phyloP scores from a whole-genome alignment of 495 filamentous ascomycete species.

The Lasiosphaeria miniovina region DNA sequence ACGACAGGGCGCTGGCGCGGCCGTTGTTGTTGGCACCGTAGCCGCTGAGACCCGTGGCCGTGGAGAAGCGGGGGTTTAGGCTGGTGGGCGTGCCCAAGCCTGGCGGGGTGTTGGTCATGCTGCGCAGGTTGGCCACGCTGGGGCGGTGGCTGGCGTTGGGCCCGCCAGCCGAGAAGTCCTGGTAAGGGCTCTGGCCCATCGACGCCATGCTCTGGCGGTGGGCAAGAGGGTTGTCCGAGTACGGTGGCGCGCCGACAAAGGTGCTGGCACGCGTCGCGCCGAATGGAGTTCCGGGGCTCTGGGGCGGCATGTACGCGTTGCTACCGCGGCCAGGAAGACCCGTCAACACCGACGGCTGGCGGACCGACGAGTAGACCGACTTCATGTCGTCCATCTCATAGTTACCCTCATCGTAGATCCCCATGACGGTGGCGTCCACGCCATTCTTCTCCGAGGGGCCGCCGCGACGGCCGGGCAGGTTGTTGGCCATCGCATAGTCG shows the following conservation, averaged over 20 bases:
- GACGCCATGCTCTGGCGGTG: slow-evolving; percentile 51
- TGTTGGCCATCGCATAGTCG: slow-evolving; percentile 89
- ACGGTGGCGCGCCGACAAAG: slow-evolving; percentile 33
- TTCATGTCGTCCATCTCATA: slow-evolving; percentile 99
- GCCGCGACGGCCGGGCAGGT: slow-evolving; percentile 87
- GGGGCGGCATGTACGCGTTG: slow-evolving; percentile 70
- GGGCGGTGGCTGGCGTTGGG: slow-evolving; percentile 10
- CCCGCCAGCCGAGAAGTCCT: slow-evolving; percentile 30
- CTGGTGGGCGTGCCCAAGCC: slow-evolving; percentile 28
- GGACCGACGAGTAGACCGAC: slow-evolving; percentile 90
- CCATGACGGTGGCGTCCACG: slow-evolving; percentile 36
- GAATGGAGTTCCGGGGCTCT: slow-evolving; percentile 66
- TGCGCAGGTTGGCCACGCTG: slow-evolving; percentile 32
- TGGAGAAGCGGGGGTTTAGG: slow-evolving; percentile 38
- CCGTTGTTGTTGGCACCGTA: slow-evolving; percentile 28
- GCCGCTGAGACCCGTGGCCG: slow-evolving; percentile 25
- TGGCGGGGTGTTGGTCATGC: slow-evolving; percentile 43
- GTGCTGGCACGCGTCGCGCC: slow-evolving; percentile 46
- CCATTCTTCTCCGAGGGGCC: slow-evolving; percentile 62
- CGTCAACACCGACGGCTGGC: slow-evolving; percentile 88
- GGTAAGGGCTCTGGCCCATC: slow-evolving; percentile 51
- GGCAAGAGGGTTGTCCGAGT: slow-evolving; percentile 38
- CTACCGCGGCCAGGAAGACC: slow-evolving; percentile 68
- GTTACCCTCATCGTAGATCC: slow-evolving; percentile 65
- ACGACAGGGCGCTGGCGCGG: slow-evolving; percentile 58